Evolutionary conservation across 768 basidiomycete genomes (phyloP).

Genomic region (Calocera cornea): DNA sequence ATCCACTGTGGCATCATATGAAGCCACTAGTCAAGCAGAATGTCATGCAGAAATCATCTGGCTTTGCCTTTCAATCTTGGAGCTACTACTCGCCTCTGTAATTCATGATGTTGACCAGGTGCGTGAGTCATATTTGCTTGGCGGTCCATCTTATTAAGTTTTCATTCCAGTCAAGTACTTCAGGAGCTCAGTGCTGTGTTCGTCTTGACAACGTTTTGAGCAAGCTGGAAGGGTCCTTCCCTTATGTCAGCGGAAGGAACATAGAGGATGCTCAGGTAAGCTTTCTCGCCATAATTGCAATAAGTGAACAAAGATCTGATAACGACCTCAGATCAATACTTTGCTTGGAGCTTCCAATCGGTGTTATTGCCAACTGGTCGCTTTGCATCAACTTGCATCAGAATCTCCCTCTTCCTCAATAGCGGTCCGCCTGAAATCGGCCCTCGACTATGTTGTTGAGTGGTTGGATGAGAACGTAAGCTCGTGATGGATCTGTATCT

Average conservation of each 20-base stretch:
- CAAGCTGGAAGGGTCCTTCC: too few relatives aligned
- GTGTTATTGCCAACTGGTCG: neutral
- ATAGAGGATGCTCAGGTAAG: too few relatives aligned
- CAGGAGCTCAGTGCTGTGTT: neutral
- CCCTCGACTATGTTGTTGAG: constrained; percentile 22
- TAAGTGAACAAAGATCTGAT: too few relatives aligned
- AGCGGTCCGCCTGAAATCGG: neutral
- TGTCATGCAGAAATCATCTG: neutral
- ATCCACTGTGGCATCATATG: neutral
- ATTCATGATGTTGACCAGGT: neutral
- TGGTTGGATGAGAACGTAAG: constrained; percentile 19
- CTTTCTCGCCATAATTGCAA: too few relatives aligned
- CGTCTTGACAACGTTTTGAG: too few relatives aligned
- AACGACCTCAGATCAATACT: neutral
- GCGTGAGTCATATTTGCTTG: neutral
- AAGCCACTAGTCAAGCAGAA: neutral
- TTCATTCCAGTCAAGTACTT: neutral
- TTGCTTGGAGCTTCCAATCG: neutral
- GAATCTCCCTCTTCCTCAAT: neutral
- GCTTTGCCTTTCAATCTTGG: neutral
- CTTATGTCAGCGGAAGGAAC: too few relatives aligned
- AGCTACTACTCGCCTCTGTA: neutral
- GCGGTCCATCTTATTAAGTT: neutral
- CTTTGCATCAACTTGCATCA: neutral
- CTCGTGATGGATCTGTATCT: neutral